Base-by-base conservation (phyloP, 2,329 filamentous ascomycete species). In the Epichloe amarillans region DNA sequence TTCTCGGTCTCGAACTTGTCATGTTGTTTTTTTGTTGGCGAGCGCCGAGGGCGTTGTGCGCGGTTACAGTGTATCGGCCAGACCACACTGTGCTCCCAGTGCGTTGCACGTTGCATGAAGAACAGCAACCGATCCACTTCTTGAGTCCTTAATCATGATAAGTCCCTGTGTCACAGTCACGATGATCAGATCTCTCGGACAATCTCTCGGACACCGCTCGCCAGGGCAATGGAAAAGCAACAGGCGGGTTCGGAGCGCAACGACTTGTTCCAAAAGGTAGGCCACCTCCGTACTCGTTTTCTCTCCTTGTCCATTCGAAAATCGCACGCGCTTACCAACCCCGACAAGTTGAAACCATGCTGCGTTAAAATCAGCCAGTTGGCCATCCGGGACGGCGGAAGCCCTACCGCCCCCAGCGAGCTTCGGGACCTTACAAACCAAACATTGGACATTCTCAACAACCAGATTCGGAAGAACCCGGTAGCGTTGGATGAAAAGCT, bases 401-500 rank as follows among this genome's bases (percentile, higher is more conserved):
- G 68, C 46, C 61, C 67, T 30, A 62, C 64, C 19, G 65, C 63
- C 41, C 63, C 7, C 4, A 72, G 67, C 50, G 66, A 73, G 50
- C 64, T 83, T 44, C 62, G 69, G 26, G 62, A 67, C 7, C 69
- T 77, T 26, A 70, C 69, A 2, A 62, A 65, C 23, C 67, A 73
- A 52, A 64, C 82, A 3, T 65, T 72, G 33, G 55, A 56, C 21
- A 64, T 77, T n/a, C 65, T 82, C 4, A 61, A 71, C 43, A 61
- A 63, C 35, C 74, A 74, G 58, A 58, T 69, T 30, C 60, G 63
- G 41, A 60, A 60, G 23, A 72, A 79, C 55, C 64, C 71, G 3
- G 63, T 69, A 2, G 69, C 71, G 0, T 65, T 97, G 17, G 88
- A 96, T 64, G 76, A 83, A 49, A 91, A 89, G 64, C 71, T 97